These are phyloP conservation scores for Citrus inodora DNA, from an alignment of 345 rosid genomes.

Conservation along the genomic window DNA sequence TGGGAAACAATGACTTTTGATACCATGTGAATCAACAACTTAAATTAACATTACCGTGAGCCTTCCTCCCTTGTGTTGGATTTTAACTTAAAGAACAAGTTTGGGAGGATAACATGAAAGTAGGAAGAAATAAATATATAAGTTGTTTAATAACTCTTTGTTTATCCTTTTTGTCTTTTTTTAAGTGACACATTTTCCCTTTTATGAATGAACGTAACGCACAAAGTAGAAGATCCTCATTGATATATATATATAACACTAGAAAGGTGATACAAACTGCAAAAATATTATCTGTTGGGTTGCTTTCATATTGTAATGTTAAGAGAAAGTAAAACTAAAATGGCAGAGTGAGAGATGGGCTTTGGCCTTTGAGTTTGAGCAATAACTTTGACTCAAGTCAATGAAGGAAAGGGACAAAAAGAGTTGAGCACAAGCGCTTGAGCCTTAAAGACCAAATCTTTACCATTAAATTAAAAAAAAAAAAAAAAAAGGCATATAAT, in stretches of 20 bases:
- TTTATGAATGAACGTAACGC: background rate
- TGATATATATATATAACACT: background rate
- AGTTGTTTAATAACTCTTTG: background rate
- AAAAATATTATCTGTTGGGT: too few species aligned
- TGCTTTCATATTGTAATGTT: background rate
- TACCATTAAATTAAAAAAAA: too few species aligned
- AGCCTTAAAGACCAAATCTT: too few species aligned
- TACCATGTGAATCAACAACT: too few species aligned
- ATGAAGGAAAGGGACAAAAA: conserved; percentile 9
- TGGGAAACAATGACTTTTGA: background rate
- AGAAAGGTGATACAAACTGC: background rate
- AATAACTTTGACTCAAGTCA: conserved; percentile 1
- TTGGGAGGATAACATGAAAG: background rate
- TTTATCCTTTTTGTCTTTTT: background rate
- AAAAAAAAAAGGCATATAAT: too few species aligned
- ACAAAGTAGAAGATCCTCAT: background rate
- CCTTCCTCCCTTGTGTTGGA: too few species aligned
- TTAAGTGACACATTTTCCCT: background rate
- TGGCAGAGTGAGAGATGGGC: background rate
- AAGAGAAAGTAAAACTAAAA: background rate
- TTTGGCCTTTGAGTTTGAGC: conserved; percentile 10
- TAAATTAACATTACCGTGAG: too few species aligned
- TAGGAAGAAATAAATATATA: background rate
- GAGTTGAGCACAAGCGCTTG: too few species aligned
- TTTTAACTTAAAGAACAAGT: too few species aligned